Evolutionary conservation across 1,284 basidiomycete genomes (phyloP).

Genomic region (Termitomyces sp.): DNA sequence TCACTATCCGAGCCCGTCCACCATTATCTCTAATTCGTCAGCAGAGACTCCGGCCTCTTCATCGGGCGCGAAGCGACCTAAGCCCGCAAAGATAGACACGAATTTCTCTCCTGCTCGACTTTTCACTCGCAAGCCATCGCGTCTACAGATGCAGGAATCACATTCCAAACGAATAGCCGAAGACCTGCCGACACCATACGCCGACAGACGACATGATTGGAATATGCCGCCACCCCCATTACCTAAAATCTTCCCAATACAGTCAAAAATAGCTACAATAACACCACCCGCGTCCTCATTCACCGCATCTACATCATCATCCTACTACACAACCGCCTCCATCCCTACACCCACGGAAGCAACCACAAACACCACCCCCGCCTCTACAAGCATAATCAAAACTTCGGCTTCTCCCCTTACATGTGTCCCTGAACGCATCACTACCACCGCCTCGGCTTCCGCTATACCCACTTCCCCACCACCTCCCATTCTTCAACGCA

Average conservation of each 20-base stretch:
- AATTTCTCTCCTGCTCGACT: background rate
- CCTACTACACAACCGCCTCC: background rate
- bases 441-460: background rate
- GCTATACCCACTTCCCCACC: conserved; percentile 1
- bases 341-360: background rate
- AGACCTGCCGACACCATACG: conserved; percentile 4
- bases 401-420: background rate
- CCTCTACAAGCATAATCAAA: background rate
- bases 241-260: background rate
- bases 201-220: background rate
- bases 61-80: background rate
- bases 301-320: background rate
- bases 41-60: background rate
- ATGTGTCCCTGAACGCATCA: background rate
- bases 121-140: conserved; percentile 6
- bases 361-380: conserved; percentile 2
- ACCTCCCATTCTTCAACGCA: conserved; percentile 6
- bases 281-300: background rate
- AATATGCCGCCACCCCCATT: conserved; percentile 2
- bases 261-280: background rate
- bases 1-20: background rate
- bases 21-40: background rate
- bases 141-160: background rate
- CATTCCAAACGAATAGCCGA: background rate
- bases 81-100: conserved; percentile 5